Conservation (phyloP, 257 asterid genomes). For the Gynochthodes officinalis region DNA sequence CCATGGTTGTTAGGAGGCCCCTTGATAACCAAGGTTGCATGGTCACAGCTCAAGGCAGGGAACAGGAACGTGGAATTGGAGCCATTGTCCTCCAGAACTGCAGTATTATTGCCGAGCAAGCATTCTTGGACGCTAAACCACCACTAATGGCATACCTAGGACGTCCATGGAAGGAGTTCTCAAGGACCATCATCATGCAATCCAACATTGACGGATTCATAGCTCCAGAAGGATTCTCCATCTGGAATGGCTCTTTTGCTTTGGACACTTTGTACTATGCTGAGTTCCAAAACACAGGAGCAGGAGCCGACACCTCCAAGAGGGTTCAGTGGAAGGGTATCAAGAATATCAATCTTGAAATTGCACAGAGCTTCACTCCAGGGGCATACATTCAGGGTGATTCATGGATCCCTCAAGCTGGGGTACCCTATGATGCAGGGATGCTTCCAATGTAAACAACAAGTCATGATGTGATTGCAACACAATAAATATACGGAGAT, state of each 20-base stretch:
- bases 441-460: slow-evolving; percentile 2
- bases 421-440: slow-evolving; percentile 23
- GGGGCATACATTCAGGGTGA: slow-evolving; percentile 12
- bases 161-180: slow-evolving; percentile 32
- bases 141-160: slow-evolving; percentile 20
- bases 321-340: slow-evolving; percentile 31
- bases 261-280: slow-evolving; percentile 24
- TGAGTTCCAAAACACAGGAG: slow-evolving; percentile 25
- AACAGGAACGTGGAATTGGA: slow-evolving; percentile 15
- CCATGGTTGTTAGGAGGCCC: slow-evolving; percentile 23
- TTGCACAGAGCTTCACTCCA: slow-evolving; percentile 25
- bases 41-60: slow-evolving; percentile 34
- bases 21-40: slow-evolving; percentile 23
- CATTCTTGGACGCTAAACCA: background rate
- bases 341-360: slow-evolving; percentile 14
- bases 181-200: slow-evolving; percentile 32
- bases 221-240: slow-evolving; percentile 25
- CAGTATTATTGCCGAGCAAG: slow-evolving; percentile 2
- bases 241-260: slow-evolving; percentile 18
- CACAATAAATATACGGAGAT: no score
- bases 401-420: slow-evolving; percentile 14
- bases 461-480: no score
- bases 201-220: slow-evolving; percentile 23
- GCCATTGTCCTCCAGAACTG: slow-evolving; percentile 28
- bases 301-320: slow-evolving; percentile 8